These are phyloP conservation scores for Phytophthora agathidicida DNA, from an alignment of 352 stramenopile genomes.

Conservation along the genomic window DNA sequence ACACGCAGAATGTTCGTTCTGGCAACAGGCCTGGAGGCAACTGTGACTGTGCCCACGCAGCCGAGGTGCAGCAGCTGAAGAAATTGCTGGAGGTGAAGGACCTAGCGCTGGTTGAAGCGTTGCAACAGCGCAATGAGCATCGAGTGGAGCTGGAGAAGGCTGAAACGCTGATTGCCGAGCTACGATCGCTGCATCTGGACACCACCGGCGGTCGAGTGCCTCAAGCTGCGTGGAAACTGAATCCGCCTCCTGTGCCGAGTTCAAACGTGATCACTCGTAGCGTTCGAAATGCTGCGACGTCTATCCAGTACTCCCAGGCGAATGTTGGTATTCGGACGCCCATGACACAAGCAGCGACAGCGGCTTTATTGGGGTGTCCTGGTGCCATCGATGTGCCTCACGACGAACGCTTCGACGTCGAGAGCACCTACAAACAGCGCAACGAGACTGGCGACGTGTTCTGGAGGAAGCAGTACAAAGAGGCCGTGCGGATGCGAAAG, in stretches of 20 bases:
- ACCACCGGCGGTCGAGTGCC: slow-evolving; percentile 20
- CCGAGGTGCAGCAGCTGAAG: slow-evolving; percentile 40
- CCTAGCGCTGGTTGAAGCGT: slow-evolving; percentile 53
- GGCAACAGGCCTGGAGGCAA: neutral
- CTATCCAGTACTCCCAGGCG: slow-evolving; percentile 29
- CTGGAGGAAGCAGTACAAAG: slow-evolving; percentile 63
- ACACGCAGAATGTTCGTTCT: neutral
- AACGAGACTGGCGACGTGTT: slow-evolving; percentile 50
- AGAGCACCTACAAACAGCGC: slow-evolving; percentile 50
- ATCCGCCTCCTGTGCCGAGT: slow-evolving; percentile 11
- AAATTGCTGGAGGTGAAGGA: slow-evolving; percentile 62
- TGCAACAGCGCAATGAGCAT: slow-evolving; percentile 64
- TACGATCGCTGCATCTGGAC: slow-evolving; percentile 39
- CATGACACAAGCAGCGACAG: slow-evolving; percentile 27
- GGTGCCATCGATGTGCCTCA: slow-evolving; percentile 42
- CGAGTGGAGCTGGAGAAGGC: slow-evolving; percentile 54
- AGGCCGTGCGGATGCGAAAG: slow-evolving; percentile 61
- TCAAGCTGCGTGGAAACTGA: slow-evolving; percentile 31
- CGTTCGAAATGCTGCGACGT: slow-evolving; percentile 8
- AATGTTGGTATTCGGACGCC: slow-evolving; percentile 28
- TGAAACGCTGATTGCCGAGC: slow-evolving; percentile 44
- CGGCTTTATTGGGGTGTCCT: slow-evolving; percentile 27
- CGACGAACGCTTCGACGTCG: slow-evolving; percentile 55
- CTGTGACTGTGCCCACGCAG: slow-evolving; percentile 38
- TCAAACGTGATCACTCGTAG: slow-evolving; percentile 4